Percentiles rank a stretch among this genome's conserved stretches.
Conservation (phyloP, 108 stramenopile species). For the Hondaea fermentalgiana region DNA sequence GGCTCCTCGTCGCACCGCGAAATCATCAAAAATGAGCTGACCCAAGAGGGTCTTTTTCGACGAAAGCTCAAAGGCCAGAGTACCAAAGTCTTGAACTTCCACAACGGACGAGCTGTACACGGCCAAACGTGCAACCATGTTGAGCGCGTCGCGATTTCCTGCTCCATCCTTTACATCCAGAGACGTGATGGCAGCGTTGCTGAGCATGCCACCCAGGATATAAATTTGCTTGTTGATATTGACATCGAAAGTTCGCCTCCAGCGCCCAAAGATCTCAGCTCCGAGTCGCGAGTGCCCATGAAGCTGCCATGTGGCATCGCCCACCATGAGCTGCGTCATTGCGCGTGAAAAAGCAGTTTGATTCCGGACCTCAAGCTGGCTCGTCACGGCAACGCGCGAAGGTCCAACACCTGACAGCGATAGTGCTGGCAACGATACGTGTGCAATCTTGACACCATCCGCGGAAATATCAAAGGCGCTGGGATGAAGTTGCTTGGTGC, state of each 20-base stretch:
- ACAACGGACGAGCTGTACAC: neutral
- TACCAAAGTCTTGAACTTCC: neutral
- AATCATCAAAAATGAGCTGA: neutral
- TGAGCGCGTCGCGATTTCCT: neutral
- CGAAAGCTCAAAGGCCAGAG: neutral
- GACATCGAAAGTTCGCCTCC: neutral
- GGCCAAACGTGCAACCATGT: neutral
- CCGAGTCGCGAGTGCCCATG: neutral
- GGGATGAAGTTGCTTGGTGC: neutral
- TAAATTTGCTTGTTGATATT: neutral
- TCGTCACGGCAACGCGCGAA: neutral
- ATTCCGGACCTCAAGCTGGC: neutral
- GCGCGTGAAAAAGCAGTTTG: neutral
- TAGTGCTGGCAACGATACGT: neutral
- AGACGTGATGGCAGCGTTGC: neutral
- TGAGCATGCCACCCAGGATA: neutral
- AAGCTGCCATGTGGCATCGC: neutral
- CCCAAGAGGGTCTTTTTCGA: neutral
- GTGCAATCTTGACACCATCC: neutral
- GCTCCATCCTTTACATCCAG: neutral
- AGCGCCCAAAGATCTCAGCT: neutral
- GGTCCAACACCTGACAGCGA: neutral
- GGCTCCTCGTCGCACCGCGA: neutral
- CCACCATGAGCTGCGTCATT: neutral
- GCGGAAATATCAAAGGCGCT: neutral